A percentile compares a stretch with the other conserved stretches of the same genome.
phyloP scores from a whole-genome alignment of 352 stramenopile genomes.

The Phytophthora multivora region DNA sequence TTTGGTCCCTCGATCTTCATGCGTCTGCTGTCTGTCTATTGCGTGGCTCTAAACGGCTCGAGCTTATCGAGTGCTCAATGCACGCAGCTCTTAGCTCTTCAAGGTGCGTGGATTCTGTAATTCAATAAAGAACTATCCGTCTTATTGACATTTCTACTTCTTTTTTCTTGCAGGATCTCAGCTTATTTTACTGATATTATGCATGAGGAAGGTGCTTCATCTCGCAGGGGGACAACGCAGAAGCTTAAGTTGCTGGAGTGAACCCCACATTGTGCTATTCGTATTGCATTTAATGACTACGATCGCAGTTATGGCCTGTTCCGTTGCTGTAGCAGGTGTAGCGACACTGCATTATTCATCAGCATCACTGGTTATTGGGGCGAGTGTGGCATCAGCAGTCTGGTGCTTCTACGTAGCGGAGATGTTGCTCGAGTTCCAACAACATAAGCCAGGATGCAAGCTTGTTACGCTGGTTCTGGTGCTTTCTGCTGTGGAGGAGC shows the following conservation, averaged over 20 bases:
- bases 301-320: conserved; percentile 24
- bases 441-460: conserved; percentile 14
- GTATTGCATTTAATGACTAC: conserved; percentile 40
- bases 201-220: conserved; percentile 45
- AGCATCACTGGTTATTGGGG: conserved; percentile 39
- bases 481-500: conserved; percentile 18
- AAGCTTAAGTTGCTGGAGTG: background rate
- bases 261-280: conserved; percentile 21
- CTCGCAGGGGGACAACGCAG: conserved; percentile 14
- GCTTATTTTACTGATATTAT: conserved; percentile 40
- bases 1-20: conserved; percentile 12
- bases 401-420: conserved; percentile 45
- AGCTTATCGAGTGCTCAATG: conserved; percentile 22
- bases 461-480: conserved; percentile 32
- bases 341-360: conserved; percentile 32
- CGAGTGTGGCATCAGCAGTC: conserved; percentile 24
- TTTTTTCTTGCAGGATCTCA: conserved; percentile 33
- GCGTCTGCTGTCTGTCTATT: conserved; percentile 31
- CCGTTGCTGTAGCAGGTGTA: conserved; percentile 27
- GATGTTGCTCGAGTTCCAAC: conserved; percentile 32
- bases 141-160: background rate
- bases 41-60: conserved; percentile 30
- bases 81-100: conserved; percentile 31
- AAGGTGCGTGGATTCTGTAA: conserved; percentile 20
- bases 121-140: background rate